Evolutionary conservation across 2,329 filamentous ascomycete species (phyloP), one percentile per base, ranked within the genome.

Genomic region (Aspergillus quadricinctus): DNA sequence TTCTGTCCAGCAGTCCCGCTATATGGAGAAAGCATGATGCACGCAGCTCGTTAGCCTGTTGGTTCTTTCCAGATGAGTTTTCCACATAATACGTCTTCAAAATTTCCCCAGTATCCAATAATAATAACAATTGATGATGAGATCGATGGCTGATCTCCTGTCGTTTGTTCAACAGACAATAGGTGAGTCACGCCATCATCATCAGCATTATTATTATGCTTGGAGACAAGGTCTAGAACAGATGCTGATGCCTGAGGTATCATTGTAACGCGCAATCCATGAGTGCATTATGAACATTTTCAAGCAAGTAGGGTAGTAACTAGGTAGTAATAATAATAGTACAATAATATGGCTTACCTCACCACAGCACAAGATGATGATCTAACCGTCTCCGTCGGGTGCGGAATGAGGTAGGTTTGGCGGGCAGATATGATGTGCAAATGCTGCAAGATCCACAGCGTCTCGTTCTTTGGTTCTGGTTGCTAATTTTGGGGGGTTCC

Each of bases 11-110:
- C 41, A 45, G 48, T 58, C 51, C 51, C 41, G 49, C 56, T 54
- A 49, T 19, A 55, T 48, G 53, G 52, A 54, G 52, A 57, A 51
- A 55, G 52, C 49, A 54, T 57, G 55, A 54, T 54, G 53, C 11
- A 27, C 45, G 29, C 37, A 28, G 43, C 48, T 54, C 48, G 55
- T 52, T 48, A 52, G 51, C 48, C 37, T 31, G 45, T 46, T 43
- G 51, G 56, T 48, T 8, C 27, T 52, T 43, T 27, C 27, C n/a
- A 27, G n/a, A 50, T 25, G 17, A 37, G 41, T 28, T 43, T 41
- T 48, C 19, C 40, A 37, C 14, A 17, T 4, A 37, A 17, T 7
- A 17, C 14, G 31, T 35, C 14, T 37, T 17, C 14, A 37, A 8
- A 21, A 48, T 25, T 37, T 35, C 21, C 45, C 19, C 4, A 10